Base-by-base conservation (phyloP, 805 yeast species). In the Zygoascus flipseniorum region DNA sequence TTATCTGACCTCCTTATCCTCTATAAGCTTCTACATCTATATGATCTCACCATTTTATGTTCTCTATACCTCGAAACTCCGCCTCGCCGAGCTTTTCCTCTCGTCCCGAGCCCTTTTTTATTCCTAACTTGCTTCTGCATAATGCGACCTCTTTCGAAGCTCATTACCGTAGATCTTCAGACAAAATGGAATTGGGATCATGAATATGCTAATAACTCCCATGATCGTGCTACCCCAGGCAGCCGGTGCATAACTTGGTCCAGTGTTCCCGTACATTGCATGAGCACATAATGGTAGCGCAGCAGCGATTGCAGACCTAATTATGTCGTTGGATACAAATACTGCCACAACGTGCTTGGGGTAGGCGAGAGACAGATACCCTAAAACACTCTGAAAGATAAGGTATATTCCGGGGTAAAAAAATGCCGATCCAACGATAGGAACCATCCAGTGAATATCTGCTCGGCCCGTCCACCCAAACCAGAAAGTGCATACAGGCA, bases 271-370 rank as follows among this genome's bases (percentile, higher is more conserved):
- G 8, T 35, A 35, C 39, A 35, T 35, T 35, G 39, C 39, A 35
- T 35, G 39, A 35, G 39, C 39, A 8, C 39, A 35, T 10, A 35
- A n/a, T 35, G 39, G 39, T 4, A 35, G 39, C 16, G 39, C 39
- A 11, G 39, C 39, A 5, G 39, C 13, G 16, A 35, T 35, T 13
- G 8, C 39, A 13, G 39, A 35, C 4, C 39, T 11, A 35, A 35
- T 8, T 13, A 35, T 35, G 16, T 35, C 39, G 8, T 35, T 35
- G 5, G 39, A 35, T 5, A 35, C 16, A 35, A 76, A 78, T 1
- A 76, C 82, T 0, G 83, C 77, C 2, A 82, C 83, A 56, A 77
- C 58, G 62, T 72, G 76, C 52, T 75, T 67, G 43, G 73, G 76
- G 62, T 76, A 81, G 5, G 78, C 70, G 54, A 69, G 65, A 1